Evolutionary conservation across 2,329 filamentous ascomycete species (phyloP).

Genomic region (Fusarium brevicatenulatum): DNA sequence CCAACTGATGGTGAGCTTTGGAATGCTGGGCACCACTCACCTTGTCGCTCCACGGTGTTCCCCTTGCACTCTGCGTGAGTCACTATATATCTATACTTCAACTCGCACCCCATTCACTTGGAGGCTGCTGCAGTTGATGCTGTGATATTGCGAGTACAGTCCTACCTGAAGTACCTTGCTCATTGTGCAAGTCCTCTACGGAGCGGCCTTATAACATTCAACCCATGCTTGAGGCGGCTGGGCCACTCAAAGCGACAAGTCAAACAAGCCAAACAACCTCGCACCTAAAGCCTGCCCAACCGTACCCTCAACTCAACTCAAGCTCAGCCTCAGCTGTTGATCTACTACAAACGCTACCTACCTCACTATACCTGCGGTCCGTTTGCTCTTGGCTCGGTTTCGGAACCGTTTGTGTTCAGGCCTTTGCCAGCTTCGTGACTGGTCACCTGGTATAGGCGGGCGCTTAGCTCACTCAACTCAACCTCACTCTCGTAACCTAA

Average conservation of each 20-base stretch:
- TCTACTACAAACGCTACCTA: constrained; percentile 12
- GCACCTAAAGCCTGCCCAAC: constrained; percentile 25
- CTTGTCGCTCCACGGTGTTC: constrained; percentile 42
- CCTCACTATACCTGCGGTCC: not conserved
- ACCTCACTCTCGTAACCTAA: constrained; percentile 32
- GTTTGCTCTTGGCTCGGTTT: constrained; percentile 37
- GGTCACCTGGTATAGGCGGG: constrained; percentile 35
- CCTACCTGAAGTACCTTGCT: not conserved
- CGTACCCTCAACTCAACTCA: constrained; percentile 12
- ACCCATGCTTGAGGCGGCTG: constrained; percentile 41
- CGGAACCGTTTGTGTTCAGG: constrained; percentile 22
- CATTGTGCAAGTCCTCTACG: constrained; percentile 31
- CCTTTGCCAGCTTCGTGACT: constrained; percentile 35
- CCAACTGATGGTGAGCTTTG: constrained; percentile 37
- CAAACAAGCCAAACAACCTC: constrained; percentile 31
- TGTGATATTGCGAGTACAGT: constrained; percentile 19
- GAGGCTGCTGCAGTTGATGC: constrained; percentile 29
- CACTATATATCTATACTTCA: constrained; percentile 40
- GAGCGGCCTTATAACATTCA: constrained; percentile 31
- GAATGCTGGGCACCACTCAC: constrained; percentile 41
- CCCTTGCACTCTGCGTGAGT: constrained; percentile 43
- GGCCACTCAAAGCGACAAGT: constrained; percentile 38
- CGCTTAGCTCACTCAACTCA: constrained; percentile 40
- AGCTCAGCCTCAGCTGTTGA: constrained; percentile 5
- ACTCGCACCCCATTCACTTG: constrained; percentile 44